Evolutionary conservation across 306 rosid species (phyloP).

Genomic region (Malus asiatica): DNA sequence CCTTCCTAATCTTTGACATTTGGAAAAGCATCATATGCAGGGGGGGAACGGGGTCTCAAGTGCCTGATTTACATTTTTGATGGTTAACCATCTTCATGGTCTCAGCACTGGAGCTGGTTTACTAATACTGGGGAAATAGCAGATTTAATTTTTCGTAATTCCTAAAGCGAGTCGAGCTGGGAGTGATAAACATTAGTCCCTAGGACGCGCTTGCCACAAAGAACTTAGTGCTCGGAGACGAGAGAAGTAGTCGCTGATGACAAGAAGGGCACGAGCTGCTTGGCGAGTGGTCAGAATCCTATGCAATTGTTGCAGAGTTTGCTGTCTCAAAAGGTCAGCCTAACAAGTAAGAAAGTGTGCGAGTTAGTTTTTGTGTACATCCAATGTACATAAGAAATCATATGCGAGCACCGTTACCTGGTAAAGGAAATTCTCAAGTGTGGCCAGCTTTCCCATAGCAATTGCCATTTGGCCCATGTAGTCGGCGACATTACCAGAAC

Average conservation of each 20-base stretch:
- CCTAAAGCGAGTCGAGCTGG: neutral
- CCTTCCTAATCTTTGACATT: neutral
- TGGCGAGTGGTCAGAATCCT: constrained; percentile 64
- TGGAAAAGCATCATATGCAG: neutral
- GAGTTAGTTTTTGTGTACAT: neutral
- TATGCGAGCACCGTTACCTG: constrained; percentile 35
- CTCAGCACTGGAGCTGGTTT: neutral
- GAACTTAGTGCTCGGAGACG: constrained; percentile 83
- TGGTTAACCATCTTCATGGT: constrained; percentile 3
- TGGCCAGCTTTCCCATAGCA: constrained; percentile 78
- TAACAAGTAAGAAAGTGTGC: constrained; percentile 9
- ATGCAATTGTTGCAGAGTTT: constrained; percentile 72
- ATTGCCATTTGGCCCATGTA: constrained; percentile 97
- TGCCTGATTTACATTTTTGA: neutral
- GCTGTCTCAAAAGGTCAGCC: constrained; percentile 90
- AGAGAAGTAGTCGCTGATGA: constrained; percentile 53
- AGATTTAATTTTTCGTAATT: neutral
- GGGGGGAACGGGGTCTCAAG: neutral
- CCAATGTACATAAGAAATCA: neutral
- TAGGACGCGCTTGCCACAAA: constrained; percentile 78
- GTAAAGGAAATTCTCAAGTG: constrained; percentile 66
- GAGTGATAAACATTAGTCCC: constrained; percentile 17
- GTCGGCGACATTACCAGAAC: constrained; percentile 60
- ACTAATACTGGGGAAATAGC: neutral
- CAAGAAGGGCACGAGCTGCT: constrained; percentile 71